Evolutionary conservation across 257 asterid genomes (phyloP).

Genomic region (Solanum virginianum): DNA sequence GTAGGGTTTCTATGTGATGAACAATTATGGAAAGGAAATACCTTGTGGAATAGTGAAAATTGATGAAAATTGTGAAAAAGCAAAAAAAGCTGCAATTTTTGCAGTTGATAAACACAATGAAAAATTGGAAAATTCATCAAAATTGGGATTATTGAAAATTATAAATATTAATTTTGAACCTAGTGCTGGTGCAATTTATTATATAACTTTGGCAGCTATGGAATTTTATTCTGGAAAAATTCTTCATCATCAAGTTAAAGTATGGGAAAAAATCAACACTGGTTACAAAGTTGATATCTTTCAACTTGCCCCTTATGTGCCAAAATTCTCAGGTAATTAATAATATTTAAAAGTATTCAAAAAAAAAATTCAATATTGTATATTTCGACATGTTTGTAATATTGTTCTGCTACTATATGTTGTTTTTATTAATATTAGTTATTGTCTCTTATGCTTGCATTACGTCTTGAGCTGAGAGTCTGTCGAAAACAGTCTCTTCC

Average conservation of each 20-base stretch:
- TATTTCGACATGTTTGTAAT: too few species aligned
- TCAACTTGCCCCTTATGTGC: constrained; percentile 18
- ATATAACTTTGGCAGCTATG: constrained; percentile 13
- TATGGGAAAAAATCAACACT: constrained; percentile 20
- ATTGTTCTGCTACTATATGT: background rate
- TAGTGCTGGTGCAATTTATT: constrained; percentile 30
- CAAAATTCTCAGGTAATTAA: background rate
- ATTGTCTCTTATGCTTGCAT: background rate
- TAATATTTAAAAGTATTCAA: background rate
- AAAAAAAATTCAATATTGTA: background rate
- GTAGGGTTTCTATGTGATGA: background rate
- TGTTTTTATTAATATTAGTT: background rate
- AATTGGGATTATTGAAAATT: background rate
- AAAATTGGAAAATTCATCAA: background rate
- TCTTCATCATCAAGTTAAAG: constrained; percentile 16
- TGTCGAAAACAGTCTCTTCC: background rate
- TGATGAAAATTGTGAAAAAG: background rate
- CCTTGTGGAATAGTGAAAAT: background rate
- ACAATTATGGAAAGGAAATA: background rate
- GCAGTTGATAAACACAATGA: constrained; percentile 21
- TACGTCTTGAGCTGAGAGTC: background rate
- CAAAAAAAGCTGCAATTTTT: constrained; percentile 8
- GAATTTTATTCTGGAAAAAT: constrained; percentile 1
- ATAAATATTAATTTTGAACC: constrained; percentile 27
- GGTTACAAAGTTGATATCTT: constrained; percentile 11